Evolutionary conservation across 2,329 filamentous ascomycete genomes (phyloP).

Genomic region (Mycosphaerella arachidis): DNA sequence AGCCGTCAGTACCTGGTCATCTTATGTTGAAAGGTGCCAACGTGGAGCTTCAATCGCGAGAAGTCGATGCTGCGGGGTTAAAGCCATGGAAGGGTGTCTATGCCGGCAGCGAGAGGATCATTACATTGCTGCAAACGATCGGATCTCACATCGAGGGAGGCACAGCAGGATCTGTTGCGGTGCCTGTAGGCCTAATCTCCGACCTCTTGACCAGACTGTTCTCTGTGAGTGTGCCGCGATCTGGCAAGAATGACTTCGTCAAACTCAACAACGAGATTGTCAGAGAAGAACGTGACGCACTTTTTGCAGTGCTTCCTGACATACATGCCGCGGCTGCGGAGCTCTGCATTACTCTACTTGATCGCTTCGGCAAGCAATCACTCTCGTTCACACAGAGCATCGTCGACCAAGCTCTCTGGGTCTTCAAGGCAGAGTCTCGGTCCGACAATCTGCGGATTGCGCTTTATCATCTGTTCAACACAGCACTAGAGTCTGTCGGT

Average conservation of each 20-base stretch:
- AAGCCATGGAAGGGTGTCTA: conserved; percentile 69
- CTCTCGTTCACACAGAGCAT: conserved; percentile 59
- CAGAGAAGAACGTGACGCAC: conserved; percentile 73
- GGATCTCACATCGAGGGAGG: conserved; percentile 58
- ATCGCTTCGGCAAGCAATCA: conserved; percentile 55
- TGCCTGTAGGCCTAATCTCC: conserved; percentile 64
- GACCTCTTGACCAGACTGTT: conserved; percentile 68
- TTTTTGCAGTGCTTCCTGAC: conserved; percentile 68
- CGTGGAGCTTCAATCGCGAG: conserved; percentile 19
- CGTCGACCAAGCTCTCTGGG: conserved; percentile 66
- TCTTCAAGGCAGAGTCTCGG: conserved; percentile 56
- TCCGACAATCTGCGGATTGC: conserved; percentile 53
- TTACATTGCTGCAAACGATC: conserved; percentile 62
- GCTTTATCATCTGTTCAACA: conserved; percentile 56
- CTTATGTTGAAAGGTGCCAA: conserved; percentile 7
- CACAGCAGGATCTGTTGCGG: conserved; percentile 60
- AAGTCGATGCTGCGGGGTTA: conserved; percentile 45
- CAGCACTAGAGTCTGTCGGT: conserved; percentile 59
- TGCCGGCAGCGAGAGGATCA: conserved; percentile 65
- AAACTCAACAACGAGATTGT: conserved; percentile 68
- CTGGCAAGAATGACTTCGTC: conserved; percentile 43
- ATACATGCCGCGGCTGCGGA: conserved; percentile 69
- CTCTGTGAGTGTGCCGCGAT: conserved; percentile 54
- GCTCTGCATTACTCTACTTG: conserved; percentile 55
- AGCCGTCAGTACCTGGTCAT: conserved; percentile 20